These are phyloP conservation scores for Acacia crassicarpa DNA, from an alignment of 306 rosid genomes.

Conservation along the genomic window DNA sequence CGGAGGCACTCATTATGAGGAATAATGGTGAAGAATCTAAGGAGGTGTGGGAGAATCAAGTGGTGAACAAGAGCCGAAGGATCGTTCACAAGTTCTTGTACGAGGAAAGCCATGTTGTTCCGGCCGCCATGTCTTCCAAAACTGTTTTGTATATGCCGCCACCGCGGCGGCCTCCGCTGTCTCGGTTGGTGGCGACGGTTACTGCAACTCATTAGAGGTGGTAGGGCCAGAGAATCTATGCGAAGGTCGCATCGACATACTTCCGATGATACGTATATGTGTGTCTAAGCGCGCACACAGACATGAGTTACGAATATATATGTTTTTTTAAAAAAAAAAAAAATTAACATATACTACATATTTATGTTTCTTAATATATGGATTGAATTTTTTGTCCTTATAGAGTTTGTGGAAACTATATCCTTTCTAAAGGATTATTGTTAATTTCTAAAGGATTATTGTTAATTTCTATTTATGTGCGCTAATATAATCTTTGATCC, in stretches of 20 bases:
- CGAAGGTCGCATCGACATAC: background rate
- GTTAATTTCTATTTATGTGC: too few relatives aligned
- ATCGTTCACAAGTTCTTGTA: conserved; percentile 37
- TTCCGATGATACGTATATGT: background rate
- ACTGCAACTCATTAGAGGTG: background rate
- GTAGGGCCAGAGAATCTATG: background rate
- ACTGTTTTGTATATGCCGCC: background rate
- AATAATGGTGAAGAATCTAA: conserved; percentile 1
- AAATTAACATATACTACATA: too few relatives aligned
- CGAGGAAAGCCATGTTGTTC: conserved; percentile 12
- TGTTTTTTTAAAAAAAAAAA: background rate
- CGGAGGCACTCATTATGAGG: conserved; percentile 19
- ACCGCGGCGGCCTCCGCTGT: background rate
- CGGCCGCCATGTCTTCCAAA: background rate
- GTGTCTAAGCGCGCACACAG: too few relatives aligned
- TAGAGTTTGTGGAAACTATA: background rate
- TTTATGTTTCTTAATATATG: background rate
- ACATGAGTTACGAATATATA: too few relatives aligned
- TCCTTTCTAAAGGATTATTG: too few relatives aligned
- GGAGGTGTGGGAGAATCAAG: conserved; percentile 41
- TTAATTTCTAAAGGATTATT: too few relatives aligned
- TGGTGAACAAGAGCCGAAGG: conserved; percentile 10
- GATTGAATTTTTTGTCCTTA: background rate
- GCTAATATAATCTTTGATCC: too few relatives aligned
- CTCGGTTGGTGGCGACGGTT: background rate